Base-by-base conservation (phyloP, 2,329 filamentous ascomycete genomes). In the Ophiostoma sp. region DNA sequence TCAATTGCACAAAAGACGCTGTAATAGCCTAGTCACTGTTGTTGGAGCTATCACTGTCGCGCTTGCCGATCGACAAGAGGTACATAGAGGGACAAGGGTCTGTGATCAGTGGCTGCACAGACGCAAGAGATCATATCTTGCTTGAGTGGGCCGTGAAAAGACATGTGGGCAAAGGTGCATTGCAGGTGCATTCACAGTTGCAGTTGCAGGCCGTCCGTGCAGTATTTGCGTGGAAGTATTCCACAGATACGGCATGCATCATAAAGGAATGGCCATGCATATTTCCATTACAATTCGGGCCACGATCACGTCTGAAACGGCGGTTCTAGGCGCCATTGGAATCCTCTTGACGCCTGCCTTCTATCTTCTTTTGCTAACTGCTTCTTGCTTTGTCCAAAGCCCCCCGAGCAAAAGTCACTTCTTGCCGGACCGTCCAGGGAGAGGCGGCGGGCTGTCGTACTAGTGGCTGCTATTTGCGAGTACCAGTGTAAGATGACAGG, bases 91-190 rank as follows among this genome's bases (percentile, higher is more conserved):
- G 17, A 33, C 28, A 19, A 19, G 15, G 55, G 5, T 12, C 19
- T 59, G 50, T 48, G 15, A 48, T 48, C 42, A 48, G 15, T 48
- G 42, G 42, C 42, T 48, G 42, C 42, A 19, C 15, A 19, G 15
- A 48, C 42, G 19, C 42, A 48, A 64, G 22, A 42, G 61, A 45
- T 45, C 36, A 12, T 28, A 66, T 66, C 61, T 66, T 66, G 61
- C 61, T 25, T 42, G 12, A 39, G 36, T 66, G 61, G 36, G 36
- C 36, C 36, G 6, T 66, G n/a, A 4, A 22, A 55, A 28, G 5
- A 25, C n/a, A 45, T 45, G 42, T 12, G 39, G 59, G 61, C 61
- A 22, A 66, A 28, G 11, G 12, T 66, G 36, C 61, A 66, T 45
- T 45, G 61, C 61, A 66, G 61, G n/a, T 28, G 11, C n/a, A 25